Base-by-base conservation (phyloP, 75 land plant species). In the Cunninghamia lanceolata region DNA sequence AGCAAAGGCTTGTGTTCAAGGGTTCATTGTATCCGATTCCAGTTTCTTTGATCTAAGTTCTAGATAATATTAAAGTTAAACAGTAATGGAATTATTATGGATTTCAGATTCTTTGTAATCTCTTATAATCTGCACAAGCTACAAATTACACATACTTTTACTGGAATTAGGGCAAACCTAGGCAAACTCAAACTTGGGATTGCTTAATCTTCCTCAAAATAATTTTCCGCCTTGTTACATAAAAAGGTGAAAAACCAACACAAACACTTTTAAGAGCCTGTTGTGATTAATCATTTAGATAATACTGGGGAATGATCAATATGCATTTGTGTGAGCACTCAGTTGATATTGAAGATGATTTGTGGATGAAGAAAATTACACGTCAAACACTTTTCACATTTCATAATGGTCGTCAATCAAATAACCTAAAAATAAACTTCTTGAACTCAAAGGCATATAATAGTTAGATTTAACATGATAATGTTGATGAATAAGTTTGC, bases 91-190 rank as follows among this genome's bases (percentile, higher is more conserved):
- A 34, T 73, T 73, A 30, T 30, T 4, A 73, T 73, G 14, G 16
- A 34, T 73, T 73, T 32, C 75, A 73, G 75, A 73, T 73, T 25
- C 14, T 11, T 45, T 80, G 46, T 28, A 40, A 80, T 45, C 30
- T 80, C 15, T 80, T 80, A 80, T 10, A 76, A 76, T 76, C 42
- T 76, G 79, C 79, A 76, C 81, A 80, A 45, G 15, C 45, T 77
- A 9, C 28, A 77, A 35, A 45, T 45, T 45, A 43, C 14, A 13
- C 30, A 28, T 43, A 45, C 32, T 10, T 80, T 3, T 13, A 80
- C 3, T 11, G 10, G 8, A 80, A 43, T 40, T 80, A 80, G 82
- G 82, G 28, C 3, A 45, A 1, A 3, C 32, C 30, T 43, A 45
- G 32, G 32, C 9, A 45, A 43, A 80, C 30, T n/a, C 82, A 80